These are phyloP conservation scores for Trichopus zeylanicus DNA, from an alignment of 116 monocot species.

Conservation along the genomic window DNA sequence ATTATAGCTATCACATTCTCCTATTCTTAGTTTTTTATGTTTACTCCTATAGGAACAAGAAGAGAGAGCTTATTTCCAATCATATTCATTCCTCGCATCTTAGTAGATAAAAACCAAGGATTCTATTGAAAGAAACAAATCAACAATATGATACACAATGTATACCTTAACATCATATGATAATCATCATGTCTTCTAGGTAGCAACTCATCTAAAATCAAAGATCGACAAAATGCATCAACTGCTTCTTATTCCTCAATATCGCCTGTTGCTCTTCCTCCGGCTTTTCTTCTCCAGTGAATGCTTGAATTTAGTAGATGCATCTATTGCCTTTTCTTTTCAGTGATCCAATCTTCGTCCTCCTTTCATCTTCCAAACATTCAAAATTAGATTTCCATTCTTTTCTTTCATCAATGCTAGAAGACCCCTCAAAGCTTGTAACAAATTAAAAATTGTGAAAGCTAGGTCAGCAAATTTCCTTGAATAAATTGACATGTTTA, in stretches of 20 bases:
- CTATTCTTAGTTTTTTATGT: no score
- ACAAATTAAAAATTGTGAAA: background rate
- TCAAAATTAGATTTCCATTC: conserved; percentile 66
- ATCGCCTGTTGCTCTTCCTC: conserved; percentile 41
- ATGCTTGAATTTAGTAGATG: conserved; percentile 57
- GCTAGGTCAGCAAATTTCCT: background rate
- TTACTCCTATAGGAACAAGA: no score
- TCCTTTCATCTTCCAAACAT: conserved; percentile 61
- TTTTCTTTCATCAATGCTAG: conserved; percentile 36
- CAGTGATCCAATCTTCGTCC: conserved; percentile 45
- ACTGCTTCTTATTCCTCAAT: conserved; percentile 58
- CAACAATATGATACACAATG: background rate
- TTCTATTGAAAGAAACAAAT: no score
- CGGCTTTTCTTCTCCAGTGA: conserved; percentile 56
- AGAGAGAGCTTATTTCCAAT: no score
- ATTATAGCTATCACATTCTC: no score
- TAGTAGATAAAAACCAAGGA: no score
- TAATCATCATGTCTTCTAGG: conserved; percentile 68
- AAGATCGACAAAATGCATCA: conserved; percentile 48
- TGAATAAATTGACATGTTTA: background rate
- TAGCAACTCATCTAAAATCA: conserved; percentile 49
- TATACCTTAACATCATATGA: conserved; percentile 68
- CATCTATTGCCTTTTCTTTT: conserved; percentile 64
- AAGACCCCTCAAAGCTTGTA: conserved; percentile 45
- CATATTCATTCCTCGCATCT: no score